Conservation (phyloP, 371 early-diverging fungal species). For the Mucor racemosus region DNA sequence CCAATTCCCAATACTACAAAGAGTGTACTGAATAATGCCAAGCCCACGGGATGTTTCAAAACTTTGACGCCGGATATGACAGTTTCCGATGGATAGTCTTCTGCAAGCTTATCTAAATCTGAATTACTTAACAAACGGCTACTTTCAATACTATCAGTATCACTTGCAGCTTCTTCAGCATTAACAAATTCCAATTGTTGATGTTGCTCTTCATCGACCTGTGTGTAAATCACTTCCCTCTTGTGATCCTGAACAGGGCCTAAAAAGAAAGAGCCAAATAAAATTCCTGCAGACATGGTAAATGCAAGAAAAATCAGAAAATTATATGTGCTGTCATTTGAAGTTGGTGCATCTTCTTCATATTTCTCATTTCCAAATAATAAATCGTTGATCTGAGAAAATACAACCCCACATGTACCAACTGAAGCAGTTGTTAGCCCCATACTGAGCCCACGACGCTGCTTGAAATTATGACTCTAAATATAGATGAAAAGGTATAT, state of each 20-base stretch:
- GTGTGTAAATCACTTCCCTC: conserved; percentile 1
- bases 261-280: conserved; percentile 42
- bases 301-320: conserved; percentile 44
- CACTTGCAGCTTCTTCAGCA: not conserved
- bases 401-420: conserved; percentile 48
- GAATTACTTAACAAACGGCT: not conserved
- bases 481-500: conserved; percentile 4
- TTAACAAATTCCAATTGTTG: not conserved
- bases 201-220: conserved; percentile 15
- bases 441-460: conserved; percentile 50
- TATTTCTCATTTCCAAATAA: conserved; percentile 31
- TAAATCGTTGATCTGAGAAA: conserved; percentile 50
- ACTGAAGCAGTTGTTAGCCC: conserved; percentile 48
- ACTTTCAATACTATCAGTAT: conserved; percentile 1
- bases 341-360: conserved; percentile 11
- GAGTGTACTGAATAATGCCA: conserved; percentile 38
- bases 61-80: conserved; percentile 33
- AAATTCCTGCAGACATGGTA: conserved; percentile 29
- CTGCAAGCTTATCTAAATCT: conserved; percentile 1
- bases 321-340: conserved; percentile 33
- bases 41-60: conserved; percentile 41
- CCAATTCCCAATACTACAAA: conserved; percentile 50
- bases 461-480: conserved; percentile 45
- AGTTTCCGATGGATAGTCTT: conserved; percentile 10
- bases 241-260: conserved; percentile 23